Base-by-base conservation (phyloP, 1,284 basidiomycete species). In the Cryptococcus wingfieldii region DNA sequence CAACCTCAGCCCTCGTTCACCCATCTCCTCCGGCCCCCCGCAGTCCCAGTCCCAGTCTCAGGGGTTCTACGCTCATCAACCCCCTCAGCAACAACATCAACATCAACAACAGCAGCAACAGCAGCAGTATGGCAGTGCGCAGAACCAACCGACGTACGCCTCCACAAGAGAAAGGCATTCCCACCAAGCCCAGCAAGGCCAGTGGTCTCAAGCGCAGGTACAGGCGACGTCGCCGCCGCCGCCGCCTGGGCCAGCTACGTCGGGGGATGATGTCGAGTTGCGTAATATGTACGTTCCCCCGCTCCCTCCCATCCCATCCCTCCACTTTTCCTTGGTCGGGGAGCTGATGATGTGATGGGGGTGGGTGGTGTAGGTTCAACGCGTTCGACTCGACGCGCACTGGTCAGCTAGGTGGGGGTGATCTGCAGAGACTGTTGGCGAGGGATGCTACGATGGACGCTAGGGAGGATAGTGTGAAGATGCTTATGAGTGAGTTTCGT, bases 391-490 rank as follows among this genome's bases (percentile, higher is more conserved):
- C 58, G 18, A 59, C 67, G n/a, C 64, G 69, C 12, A 61, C 69
- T 1, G 75, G 76, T 43, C 71, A 75, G 55, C 64, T 77, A 25
- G 70, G 59, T 51, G 64, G 69, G 31, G 67, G 64, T 47, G 75
- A 77, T 50, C 65, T 77, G 39, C 68, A 72, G 59, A 64, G 65
- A 51, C 62, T 77, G 50, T 61, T 77, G 45, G 70, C 71, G 6
- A 73, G 75, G 58, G 74, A 77, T 55, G 67, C 68, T 23, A 70
- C 69, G 51, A 75, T 77, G 63, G 72, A 73, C 53, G 71, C 75
- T 27, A 66, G 75, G 46, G 76, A 77, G 60, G 76, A 77, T 63
- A 74, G 74, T 44, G 75, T 77, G 50, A 77, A 77, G 68, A 77
- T 77, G 76, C 19, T 42, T 7, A 27, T 27, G 25, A 46, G 72